Conservation (phyloP, 352 stramenopile species). For the Pythium dissotocum region DNA sequence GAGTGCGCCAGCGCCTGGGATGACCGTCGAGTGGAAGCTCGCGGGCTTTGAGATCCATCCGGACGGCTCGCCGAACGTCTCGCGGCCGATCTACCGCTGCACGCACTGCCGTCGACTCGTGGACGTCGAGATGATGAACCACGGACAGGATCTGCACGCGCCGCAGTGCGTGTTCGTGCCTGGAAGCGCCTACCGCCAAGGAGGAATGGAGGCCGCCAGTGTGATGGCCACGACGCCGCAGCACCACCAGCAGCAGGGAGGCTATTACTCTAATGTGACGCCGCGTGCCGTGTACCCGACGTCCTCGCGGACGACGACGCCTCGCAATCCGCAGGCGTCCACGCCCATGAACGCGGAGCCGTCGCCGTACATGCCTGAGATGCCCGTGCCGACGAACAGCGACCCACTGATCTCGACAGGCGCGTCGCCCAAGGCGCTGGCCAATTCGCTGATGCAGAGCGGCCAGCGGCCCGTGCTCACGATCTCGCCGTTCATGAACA, state of each 20-base stretch:
- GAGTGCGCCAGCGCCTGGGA: conserved; percentile 12
- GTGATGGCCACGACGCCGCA: conserved; percentile 40
- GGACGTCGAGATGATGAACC: conserved; percentile 70
- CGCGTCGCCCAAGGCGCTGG: conserved; percentile 19
- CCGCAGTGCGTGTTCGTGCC: conserved; percentile 53
- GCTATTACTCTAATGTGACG: conserved; percentile 32
- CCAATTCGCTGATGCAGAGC: conserved; percentile 13
- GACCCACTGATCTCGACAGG: conserved; percentile 1
- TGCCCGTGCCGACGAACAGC: not conserved
- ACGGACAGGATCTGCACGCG: conserved; percentile 55
- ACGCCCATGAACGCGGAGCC: conserved; percentile 16
- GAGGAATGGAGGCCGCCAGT: conserved; percentile 30
- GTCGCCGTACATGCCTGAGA: conserved; percentile 10
- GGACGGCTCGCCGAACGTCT: conserved; percentile 66
- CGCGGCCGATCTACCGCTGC: conserved; percentile 77
- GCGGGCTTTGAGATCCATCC: conserved; percentile 76
- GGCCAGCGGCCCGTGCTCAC: conserved; percentile 53
- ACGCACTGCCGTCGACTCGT: conserved; percentile 64
- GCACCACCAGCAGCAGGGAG: conserved; percentile 42
- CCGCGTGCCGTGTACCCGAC: conserved; percentile 23
- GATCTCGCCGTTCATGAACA: conserved; percentile 79
- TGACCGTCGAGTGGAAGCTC: conserved; percentile 70
- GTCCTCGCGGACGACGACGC: conserved; percentile 16
- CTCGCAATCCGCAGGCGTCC: conserved; percentile 6
- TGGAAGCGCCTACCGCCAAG: conserved; percentile 10